Evolutionary conservation across 192 early-diverging fungal genomes (phyloP), one percentile per base, ranked within the genome.

Genomic region (Borealophlyctis nickersoniae): DNA sequence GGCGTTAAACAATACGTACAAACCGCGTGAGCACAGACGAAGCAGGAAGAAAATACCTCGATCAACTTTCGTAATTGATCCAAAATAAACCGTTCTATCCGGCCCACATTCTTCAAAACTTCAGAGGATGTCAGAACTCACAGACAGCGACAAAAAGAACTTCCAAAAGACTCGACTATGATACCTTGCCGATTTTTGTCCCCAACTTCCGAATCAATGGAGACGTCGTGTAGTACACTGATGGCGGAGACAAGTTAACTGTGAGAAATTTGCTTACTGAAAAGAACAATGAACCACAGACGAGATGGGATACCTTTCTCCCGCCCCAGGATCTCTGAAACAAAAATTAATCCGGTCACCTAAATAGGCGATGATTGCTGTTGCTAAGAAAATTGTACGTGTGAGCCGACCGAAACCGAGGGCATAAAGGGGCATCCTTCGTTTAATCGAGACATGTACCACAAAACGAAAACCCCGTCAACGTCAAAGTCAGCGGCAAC

Each of bases 181-280:
- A 48, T 77, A 75, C 76, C 66, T 67, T 81, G 82, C 19, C 73
- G 65, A 36, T 69, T 63, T 14, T 61, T 61, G 56, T 86, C 84
- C 5, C 84, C 84, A 49, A 86, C 71, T 54, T 84, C 81, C 0
- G 82, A 83, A 9, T 86, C 84, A 31, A 86, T 84, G n/a, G 69
- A 58, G 14, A 86, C 65, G 33, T 86, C 83, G 23, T 75, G 72
- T 52, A 86, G 74, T 4, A 86, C 66, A 29, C 77, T 80, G 27
- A 19, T 5, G 27, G 52, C 52, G 11, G 7, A 19, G 56, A 34
- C 14, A 27, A 53, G 52, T 14, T 7, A 5, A 23, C 5, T 53
- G 52, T 53, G 11, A 53, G 11, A 23, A 23, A 27, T 53, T 7
- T 5, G 11, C 14, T 23, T 53, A 23, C 52, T 24, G 52, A 5